These are phyloP conservation scores for Russula olivacea DNA, from an alignment of 768 basidiomycete genomes.

Conservation along the genomic window DNA sequence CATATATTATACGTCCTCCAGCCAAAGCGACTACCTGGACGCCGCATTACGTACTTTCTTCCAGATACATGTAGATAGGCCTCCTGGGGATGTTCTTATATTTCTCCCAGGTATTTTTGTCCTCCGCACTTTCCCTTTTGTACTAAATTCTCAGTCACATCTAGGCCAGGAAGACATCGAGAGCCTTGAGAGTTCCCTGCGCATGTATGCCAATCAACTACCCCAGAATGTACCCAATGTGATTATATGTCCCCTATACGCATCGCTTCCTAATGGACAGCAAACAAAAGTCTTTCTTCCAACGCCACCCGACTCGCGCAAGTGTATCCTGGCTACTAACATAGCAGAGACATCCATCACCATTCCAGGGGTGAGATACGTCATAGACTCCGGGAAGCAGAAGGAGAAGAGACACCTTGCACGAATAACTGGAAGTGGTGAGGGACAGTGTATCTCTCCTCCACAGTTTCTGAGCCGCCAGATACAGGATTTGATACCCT, in stretches of 20 bases:
- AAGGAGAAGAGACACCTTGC: conserved; percentile 90
- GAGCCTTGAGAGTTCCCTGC: conserved; percentile 68
- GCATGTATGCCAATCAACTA: conserved; percentile 60
- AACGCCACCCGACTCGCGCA: conserved; percentile 62
- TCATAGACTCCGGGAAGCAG: conserved; percentile 93
- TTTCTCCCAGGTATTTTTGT: conserved; percentile 71
- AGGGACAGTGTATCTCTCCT: conserved; percentile 4
- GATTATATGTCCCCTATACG: conserved; percentile 74
- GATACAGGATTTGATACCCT: conserved; percentile 82
- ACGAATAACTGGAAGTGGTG: conserved; percentile 62
- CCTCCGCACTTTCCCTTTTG: not conserved
- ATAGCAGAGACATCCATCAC: conserved; percentile 98
- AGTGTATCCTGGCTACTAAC: conserved; percentile 94
- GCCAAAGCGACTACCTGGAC: conserved; percentile 81
- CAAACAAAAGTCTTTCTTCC: conserved; percentile 74
- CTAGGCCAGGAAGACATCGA: conserved; percentile 96
- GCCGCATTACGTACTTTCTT: conserved; percentile 90
- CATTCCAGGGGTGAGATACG: conserved; percentile 91
- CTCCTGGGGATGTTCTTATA: conserved; percentile 84
- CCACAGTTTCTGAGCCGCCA: not conserved
- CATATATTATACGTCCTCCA: conserved; percentile 68
- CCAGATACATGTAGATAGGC: conserved; percentile 79
- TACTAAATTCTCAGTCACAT: conserved; percentile 2
- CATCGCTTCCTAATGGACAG: conserved; percentile 70
- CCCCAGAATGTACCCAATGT: conserved; percentile 51